These are phyloP conservation scores for Trichothecium roseum DNA, from an alignment of 2,329 filamentous ascomycete genomes.

Conservation along the genomic window DNA sequence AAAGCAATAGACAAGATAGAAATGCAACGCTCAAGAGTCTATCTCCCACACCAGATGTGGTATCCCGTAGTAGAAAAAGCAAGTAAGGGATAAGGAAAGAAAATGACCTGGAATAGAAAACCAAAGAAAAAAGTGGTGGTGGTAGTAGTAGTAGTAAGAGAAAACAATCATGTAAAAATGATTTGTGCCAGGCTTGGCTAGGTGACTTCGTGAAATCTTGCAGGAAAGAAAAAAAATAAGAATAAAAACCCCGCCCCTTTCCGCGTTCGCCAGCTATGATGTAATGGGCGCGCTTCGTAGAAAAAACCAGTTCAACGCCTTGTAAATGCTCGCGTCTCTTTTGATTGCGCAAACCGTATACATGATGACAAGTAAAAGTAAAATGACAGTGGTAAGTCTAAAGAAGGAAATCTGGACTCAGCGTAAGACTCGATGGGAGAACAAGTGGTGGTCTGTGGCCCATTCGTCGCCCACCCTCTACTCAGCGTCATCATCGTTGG, in stretches of 20 bases:
- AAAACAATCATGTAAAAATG: too few species aligned
- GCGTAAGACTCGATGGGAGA: constrained; percentile 3
- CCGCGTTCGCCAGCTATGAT: not conserved
- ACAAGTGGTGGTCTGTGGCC: constrained; percentile 5
- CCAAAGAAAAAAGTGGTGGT: not conserved
- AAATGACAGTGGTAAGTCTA: not conserved
- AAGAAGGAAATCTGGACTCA: not conserved
- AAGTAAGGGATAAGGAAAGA: too few species aligned
- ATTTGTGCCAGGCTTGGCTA: too few species aligned
- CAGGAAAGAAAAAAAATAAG: too few species aligned
- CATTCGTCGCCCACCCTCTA: constrained; percentile 8
- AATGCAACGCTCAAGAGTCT: too few species aligned
- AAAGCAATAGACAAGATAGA: too few species aligned
- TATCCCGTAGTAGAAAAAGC: not conserved
- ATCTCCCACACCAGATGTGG: too few species aligned
- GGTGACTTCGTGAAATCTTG: not conserved
- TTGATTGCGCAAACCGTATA: constrained; percentile 4
- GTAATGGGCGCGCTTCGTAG: too few species aligned
- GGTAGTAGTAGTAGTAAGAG: not conserved
- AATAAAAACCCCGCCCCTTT: too few species aligned
- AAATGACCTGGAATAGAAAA: too few species aligned
- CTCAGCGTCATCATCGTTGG: constrained; percentile 41
- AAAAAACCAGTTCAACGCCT: constrained; percentile 12
- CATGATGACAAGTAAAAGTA: not conserved
- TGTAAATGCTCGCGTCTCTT: constrained; percentile 19